phyloP scores from a whole-genome alignment of 805 yeast genomes.

The Kodamaea hsintzibuensis region DNA sequence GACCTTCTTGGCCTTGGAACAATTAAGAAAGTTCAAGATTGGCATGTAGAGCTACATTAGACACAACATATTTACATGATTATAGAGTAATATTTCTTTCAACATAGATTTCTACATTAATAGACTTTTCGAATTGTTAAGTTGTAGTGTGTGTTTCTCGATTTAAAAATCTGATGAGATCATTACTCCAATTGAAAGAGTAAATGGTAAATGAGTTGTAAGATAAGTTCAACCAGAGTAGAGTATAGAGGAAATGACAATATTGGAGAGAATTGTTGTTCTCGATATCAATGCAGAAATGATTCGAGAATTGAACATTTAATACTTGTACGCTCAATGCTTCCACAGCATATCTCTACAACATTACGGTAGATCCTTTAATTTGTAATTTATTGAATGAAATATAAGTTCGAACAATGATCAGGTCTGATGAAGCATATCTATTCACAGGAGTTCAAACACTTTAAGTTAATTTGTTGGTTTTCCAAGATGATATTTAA shows the following conservation, averaged over 20 bases:
- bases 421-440: not conserved
- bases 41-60: slow-evolving; percentile 39
- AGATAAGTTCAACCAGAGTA: too few relatives aligned
- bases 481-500: slow-evolving; percentile 9
- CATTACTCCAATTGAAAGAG: too few relatives aligned
- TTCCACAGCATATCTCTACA: too few relatives aligned
- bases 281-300: too few relatives aligned
- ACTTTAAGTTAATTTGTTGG: not conserved
- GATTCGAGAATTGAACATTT: too few relatives aligned
- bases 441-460: not conserved
- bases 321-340: too few relatives aligned
- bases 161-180: too few relatives aligned
- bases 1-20: slow-evolving; percentile 68
- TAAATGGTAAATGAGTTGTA: too few relatives aligned
- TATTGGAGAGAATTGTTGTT: too few relatives aligned
- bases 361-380: not conserved
- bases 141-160: not conserved
- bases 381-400: not conserved
- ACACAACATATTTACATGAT: not conserved
- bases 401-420: not conserved
- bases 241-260: too few relatives aligned
- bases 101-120: slow-evolving; percentile 1
- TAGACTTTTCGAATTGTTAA: not conserved
- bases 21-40: slow-evolving; percentile 53
- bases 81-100: not conserved